Evolutionary conservation across 73 alveolate genomes (phyloP), one percentile per base, ranked within the genome.

Genomic region (Uronychia setigera): DNA sequence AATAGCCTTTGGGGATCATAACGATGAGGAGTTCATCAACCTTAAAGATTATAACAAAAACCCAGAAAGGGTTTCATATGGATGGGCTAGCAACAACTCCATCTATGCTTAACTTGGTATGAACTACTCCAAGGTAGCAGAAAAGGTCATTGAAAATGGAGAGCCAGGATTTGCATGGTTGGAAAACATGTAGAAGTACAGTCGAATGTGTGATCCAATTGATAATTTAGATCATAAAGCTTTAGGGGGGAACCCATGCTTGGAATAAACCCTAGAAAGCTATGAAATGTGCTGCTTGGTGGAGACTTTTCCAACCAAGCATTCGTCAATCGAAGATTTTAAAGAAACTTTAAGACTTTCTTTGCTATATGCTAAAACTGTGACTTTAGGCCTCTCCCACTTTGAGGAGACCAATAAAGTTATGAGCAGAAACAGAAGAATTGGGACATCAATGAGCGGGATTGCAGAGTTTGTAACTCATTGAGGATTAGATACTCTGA

Each of bases 401-500:
- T 92, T 93, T 86, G 81, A 35, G 1, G 85, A 88, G 26, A 74
- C 93, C 33, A 58, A 31, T 30, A 88, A 92, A 84, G 96, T 92
- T 31, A 92, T 92, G 96, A 79, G 84, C 26, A 81, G 94, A 79
- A 92, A 92, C 75, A 77, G 96, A 58, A 58, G 96, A 59, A 92
- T 92, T 46, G 96, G 96, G n/a, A 60, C 89, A 33, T 92, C 96
- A 32, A 82, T 92, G 96, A 88, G 92, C 83, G 96, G 96, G 26
- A 88, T 92, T 29, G 96, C 96, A 0, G 79, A 91, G 74, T 91
- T 87, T 75, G 46, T 91, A 58, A 82, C 92, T n/a, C 32, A 74
- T 19, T 32, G 74, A 30, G 90, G 94, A 5, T 9, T 91, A 1
- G 79, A 83, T 77, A 35, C 33, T 14, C 79, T 91, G 76, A 80